phyloP scores from a whole-genome alignment of 75 land plant genomes.

The Chamaecyparis obtusa region DNA sequence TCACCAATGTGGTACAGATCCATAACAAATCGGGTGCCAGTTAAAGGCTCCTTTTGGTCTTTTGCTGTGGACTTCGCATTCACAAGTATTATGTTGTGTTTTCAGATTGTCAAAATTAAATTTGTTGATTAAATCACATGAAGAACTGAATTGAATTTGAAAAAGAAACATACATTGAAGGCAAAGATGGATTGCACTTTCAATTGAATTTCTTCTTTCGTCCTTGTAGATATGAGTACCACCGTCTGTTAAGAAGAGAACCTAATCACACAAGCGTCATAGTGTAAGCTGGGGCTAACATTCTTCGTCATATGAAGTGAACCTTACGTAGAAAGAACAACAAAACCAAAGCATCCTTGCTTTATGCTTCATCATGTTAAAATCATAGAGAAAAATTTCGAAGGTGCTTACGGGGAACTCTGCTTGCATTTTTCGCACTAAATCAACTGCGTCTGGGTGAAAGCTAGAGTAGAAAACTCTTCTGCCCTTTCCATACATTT shows the following conservation, averaged over 20 bases:
- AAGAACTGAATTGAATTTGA: neutral
- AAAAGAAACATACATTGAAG: conserved; percentile 10
- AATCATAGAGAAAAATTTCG: neutral
- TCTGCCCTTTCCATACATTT: conserved; percentile 44
- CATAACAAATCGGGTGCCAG: neutral
- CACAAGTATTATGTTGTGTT: neutral
- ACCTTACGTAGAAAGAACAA: neutral
- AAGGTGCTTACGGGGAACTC: conserved; percentile 64
- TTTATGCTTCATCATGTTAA: neutral
- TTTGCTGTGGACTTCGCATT: neutral
- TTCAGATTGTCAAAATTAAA: neutral
- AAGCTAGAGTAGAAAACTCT: conserved; percentile 78
- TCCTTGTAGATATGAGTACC: conserved; percentile 57
- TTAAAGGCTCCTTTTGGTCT: neutral
- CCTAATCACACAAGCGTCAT: conserved; percentile 31
- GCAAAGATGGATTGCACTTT: conserved; percentile 77
- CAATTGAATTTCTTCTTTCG: conserved; percentile 67
- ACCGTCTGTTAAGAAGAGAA: conserved; percentile 84
- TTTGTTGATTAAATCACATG: neutral
- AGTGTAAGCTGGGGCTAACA: neutral
- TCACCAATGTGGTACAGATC: neutral
- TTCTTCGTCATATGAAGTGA: neutral
- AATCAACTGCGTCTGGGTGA: conserved; percentile 83
- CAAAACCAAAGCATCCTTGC: neutral
- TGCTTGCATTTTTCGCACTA: conserved; percentile 53